Conservation (phyloP, 2,329 filamentous ascomycete species). For the Alternaria brassicicola region DNA sequence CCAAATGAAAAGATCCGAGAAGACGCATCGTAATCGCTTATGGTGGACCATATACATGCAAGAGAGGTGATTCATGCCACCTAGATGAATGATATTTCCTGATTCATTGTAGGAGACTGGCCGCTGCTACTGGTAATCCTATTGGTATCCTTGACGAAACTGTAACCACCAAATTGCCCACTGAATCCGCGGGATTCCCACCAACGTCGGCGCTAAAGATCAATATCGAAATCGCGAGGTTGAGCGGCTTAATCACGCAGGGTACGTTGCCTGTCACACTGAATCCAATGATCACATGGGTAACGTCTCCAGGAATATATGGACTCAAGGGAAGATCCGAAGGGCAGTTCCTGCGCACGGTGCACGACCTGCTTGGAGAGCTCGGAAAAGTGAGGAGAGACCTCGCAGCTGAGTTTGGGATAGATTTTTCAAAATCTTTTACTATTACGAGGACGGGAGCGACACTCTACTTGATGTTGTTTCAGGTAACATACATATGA, state of each 20-base stretch:
- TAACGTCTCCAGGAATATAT: neutral
- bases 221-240: too few relatives aligned
- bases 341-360: neutral
- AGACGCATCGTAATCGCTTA: neutral
- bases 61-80: too few relatives aligned
- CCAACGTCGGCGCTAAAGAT: neutral
- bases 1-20: neutral
- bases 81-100: too few relatives aligned
- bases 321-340: neutral
- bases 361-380: neutral
- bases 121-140: neutral
- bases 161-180: neutral
- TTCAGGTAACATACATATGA: too few relatives aligned
- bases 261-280: neutral
- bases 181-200: neutral
- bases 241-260: too few relatives aligned
- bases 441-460: neutral
- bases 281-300: neutral
- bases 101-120: too few relatives aligned
- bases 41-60: too few relatives aligned
- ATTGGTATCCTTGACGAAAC: neutral
- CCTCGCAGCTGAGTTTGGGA: neutral
- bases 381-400: neutral
- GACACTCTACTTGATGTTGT: too few relatives aligned
- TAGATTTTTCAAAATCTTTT: neutral